Conservation (phyloP, 768 basidiomycete genomes). For the Tulasnella sp. region DNA sequence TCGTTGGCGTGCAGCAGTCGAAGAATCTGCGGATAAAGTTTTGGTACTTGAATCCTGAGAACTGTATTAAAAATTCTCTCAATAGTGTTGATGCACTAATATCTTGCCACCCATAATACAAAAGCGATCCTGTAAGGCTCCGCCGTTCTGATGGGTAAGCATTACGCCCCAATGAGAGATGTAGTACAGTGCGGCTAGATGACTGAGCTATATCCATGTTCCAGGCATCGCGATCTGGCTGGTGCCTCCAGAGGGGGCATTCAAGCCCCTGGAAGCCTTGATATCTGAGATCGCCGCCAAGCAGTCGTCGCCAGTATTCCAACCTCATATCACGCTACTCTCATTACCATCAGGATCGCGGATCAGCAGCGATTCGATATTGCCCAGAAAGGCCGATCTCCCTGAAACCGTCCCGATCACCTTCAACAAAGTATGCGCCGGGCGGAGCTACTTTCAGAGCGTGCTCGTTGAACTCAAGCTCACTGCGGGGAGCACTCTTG, state of each 20-base stretch:
- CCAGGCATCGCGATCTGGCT: background rate
- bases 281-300: conserved; percentile 1
- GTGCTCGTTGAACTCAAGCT: conserved; percentile 13
- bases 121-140: no score
- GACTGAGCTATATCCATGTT: no score
- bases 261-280: background rate
- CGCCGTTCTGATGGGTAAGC: conserved; percentile 12
- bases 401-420: conserved; percentile 9
- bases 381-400: background rate
- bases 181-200: no score
- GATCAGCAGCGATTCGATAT: background rate
- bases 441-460: conserved; percentile 15
- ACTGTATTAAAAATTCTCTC: no score
- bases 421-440: conserved; percentile 14
- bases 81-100: no score
- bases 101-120: no score
- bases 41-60: no score
- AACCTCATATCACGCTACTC: conserved; percentile 18
- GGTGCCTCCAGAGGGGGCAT: conserved; percentile 4
- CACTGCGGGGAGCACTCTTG: background rate
- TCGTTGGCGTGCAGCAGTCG: no score
- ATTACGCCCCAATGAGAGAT: no score
- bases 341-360: conserved; percentile 9
- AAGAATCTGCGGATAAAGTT: no score
- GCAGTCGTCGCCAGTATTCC: conserved; percentile 15